These are phyloP conservation scores for Phytophthora pisi DNA, from an alignment of 352 stramenopile genomes.

Conservation along the genomic window DNA sequence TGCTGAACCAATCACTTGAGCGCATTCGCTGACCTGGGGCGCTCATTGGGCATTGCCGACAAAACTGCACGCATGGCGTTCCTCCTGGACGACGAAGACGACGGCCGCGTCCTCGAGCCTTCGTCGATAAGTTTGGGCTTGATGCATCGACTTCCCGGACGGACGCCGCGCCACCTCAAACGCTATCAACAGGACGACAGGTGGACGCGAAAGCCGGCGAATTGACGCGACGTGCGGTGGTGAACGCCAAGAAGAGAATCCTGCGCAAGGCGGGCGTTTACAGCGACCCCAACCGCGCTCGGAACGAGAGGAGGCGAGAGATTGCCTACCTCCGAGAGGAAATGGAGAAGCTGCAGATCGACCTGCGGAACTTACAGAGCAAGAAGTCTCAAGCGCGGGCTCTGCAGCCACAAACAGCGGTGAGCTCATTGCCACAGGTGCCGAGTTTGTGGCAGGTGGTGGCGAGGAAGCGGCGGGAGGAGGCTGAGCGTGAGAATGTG, in stretches of 20 bases:
- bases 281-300: conserved; percentile 35
- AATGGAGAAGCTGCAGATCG: conserved; percentile 39
- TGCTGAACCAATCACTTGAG: background rate
- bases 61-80: conserved; percentile 4
- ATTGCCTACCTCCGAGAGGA: conserved; percentile 42
- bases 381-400: background rate
- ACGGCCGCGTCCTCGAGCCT: conserved; percentile 11
- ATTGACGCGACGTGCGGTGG: background rate
- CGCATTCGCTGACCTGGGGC: background rate
- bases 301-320: conserved; percentile 40
- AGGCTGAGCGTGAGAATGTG: conserved; percentile 35
- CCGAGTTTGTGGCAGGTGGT: conserved; percentile 31
- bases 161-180: background rate
- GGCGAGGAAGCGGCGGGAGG: conserved; percentile 18
- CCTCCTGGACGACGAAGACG: conserved; percentile 15
- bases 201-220: background rate
- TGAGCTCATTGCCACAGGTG: conserved; percentile 5
- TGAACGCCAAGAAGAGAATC: background rate
- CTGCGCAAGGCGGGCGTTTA: conserved; percentile 25
- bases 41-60: background rate
- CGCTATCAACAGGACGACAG: background rate
- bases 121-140: conserved; percentile 17
- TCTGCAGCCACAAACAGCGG: background rate
- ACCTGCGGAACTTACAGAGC: conserved; percentile 27
- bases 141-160: background rate